Percentiles rank a stretch among this genome's conserved stretches.
Evolutionary conservation across 225 moss, liverwort and hornwort genomes (phyloP).

Genomic region (Sphagnum contortum): DNA sequence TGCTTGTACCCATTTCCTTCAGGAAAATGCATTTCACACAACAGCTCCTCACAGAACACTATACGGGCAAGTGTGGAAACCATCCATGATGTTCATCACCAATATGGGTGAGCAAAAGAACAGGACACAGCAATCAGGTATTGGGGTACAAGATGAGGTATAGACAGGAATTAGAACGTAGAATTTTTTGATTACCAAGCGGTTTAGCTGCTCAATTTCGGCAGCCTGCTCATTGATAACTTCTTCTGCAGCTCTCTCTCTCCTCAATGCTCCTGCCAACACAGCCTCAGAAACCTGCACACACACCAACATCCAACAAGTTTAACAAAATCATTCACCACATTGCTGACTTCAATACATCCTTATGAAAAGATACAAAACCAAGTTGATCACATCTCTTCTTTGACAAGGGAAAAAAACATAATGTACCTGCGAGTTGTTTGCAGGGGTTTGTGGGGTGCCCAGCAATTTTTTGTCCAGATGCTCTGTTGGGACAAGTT

Average conservation of each 20-base stretch:
- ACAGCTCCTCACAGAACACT: not conserved
- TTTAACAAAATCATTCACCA: not conserved
- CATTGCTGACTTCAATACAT: not conserved
- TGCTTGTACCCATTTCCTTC: conserved; percentile 12
- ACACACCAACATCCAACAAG: not conserved
- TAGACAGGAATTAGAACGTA: not conserved
- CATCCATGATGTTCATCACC: not conserved
- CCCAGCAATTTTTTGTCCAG: conserved; percentile 20
- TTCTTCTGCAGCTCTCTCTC: conserved; percentile 68
- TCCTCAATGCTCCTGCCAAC: conserved; percentile 59
- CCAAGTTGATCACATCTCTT: conserved; percentile 13
- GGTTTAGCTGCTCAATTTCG: conserved; percentile 72
- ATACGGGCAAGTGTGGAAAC: not conserved
- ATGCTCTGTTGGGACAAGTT: conserved; percentile 13
- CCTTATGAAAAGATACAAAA: not conserved
- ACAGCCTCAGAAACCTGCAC: conserved; percentile 43
- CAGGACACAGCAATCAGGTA: not conserved
- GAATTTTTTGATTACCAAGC: conserved; percentile 34
- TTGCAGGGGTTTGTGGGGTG: conserved; percentile 11
- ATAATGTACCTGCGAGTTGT: too few relatives aligned
- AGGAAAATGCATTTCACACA: not conserved
- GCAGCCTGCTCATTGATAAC: conserved; percentile 59
- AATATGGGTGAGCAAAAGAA: not conserved
- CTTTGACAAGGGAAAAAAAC: not conserved
- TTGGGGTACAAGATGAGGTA: not conserved